Conservation (phyloP, 495 filamentous ascomycete genomes). For the Talaromyces thailandensis region DNA sequence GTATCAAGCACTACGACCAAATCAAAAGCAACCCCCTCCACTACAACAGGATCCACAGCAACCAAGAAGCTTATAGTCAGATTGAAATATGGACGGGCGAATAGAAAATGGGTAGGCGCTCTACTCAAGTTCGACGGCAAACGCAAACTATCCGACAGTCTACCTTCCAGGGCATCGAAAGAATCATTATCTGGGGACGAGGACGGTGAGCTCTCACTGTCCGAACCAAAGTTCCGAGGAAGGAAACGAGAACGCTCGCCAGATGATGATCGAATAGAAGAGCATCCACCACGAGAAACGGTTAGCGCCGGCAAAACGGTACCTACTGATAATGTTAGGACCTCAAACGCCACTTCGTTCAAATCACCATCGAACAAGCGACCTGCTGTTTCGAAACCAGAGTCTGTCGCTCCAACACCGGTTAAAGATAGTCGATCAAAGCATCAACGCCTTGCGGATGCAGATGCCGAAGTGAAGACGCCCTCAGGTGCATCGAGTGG, state of each 20-base stretch:
- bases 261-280: constrained; percentile 15
- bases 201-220: constrained; percentile 14
- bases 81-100: constrained; percentile 32
- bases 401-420: constrained; percentile 15
- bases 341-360: constrained; percentile 15
- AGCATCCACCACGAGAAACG: not conserved
- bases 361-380: constrained; percentile 11
- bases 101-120: constrained; percentile 33
- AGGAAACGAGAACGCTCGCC: constrained; percentile 7
- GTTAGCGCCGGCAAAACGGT: not conserved
- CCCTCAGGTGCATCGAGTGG: constrained; percentile 13
- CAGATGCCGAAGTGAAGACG: constrained; percentile 22
- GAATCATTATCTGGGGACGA: constrained; percentile 14
- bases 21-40: not conserved
- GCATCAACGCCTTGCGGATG: constrained; percentile 15
- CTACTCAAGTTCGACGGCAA: constrained; percentile 37
- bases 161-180: constrained; percentile 18
- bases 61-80: constrained; percentile 19
- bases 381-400: constrained; percentile 15
- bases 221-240: constrained; percentile 12
- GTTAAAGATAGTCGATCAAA: constrained; percentile 16
- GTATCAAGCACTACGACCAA: not conserved
- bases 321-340: constrained; percentile 17
- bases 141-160: constrained; percentile 21
- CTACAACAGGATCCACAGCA: not conserved